Evolutionary conservation across 208 protist species (phyloP), one percentile per base, ranked within the genome.

Genomic region (Acanthamoeba royreba): DNA sequence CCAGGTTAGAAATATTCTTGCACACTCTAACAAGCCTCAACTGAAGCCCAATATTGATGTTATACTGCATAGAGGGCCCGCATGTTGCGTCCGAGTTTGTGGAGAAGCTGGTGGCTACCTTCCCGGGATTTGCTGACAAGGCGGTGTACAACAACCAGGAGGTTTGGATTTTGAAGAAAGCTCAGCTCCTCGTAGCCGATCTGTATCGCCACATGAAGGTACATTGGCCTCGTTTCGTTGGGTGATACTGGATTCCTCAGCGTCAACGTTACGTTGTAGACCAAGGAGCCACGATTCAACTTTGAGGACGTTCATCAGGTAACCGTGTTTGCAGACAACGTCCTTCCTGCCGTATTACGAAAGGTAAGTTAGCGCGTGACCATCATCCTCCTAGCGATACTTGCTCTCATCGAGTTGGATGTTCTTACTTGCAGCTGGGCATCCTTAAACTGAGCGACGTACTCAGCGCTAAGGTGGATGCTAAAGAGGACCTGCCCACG

Each of bases 261-360:
- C 40, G 9, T 38, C 17, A 0, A 3, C 15, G 5, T 1, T 42
- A 17, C 9, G 33, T 83, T 28, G 5, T 47, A 88, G 85, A 55
- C 22, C 15, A 72, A 91, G 85, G 85, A 91, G 55, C 72, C 92
- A 7, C 74, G 52, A 3, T 96, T 96, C 31, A 40, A 58, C 38
- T 96, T 96, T 45, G 13, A 35, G 2, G 94, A 96, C 55, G 55
- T 94, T 61, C 49, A 92, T 25, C n/a, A 66, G 1, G 2, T 94
- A 0, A 94, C 94, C 8, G 87, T 94, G 7, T 94, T 94, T 9
- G 49, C 89, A 28, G 94, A 96, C 52, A 96, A 96, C 85, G 94
- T 96, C 13, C 55, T 96, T 31, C 94, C 94, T 11, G 94, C 94
- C 0, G 94, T 96, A 8, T 42, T 96, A 4, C 63, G 94, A 46